Evolutionary conservation across 768 basidiomycete genomes (phyloP), one percentile per base, ranked within the genome.

Genomic region (Tylopilus sp.): DNA sequence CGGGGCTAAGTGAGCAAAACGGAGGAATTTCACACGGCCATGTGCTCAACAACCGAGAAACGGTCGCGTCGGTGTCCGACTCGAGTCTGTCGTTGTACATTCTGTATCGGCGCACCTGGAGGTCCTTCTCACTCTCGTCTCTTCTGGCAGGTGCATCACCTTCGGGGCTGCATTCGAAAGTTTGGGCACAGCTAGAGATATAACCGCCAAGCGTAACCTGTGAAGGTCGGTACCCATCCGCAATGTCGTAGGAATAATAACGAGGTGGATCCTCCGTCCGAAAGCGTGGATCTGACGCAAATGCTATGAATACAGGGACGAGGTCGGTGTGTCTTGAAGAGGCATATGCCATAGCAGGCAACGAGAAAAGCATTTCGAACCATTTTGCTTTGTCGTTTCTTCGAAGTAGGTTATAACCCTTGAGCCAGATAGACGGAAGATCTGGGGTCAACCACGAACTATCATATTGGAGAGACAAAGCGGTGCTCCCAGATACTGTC

Each of bases 321-420:
- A 71, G 60, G 6, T 53, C 50, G 2, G 29, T 19, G 4, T 40
- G 31, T 0, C 52, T 10, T 2, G 60, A 36, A 1, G 64, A 66
- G 4, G 46, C 43, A 55, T 72, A 75, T 13, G 57, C 63, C 62
- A 74, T 63, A 2, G 71, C 62, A 5, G 71, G 58, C 6, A 75
- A 56, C 5, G 65, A 61, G 43, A 76, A 76, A 12, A 63, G 44
- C 11, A 75, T 22, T 17, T 54, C 60, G 16, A 28, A 61, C 49
- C 56, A 58, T 38, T 64, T 52, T 12, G 21, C 8, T 21, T 48
- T 53, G 2, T 48, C 16, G 25, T 40, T 26, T 14, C 11, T n/a
- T 38, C 66, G 67, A 22, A 65, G 64, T 8, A 62, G 42, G n/a
- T 68, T 45, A 40, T 72, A 74, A 1, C 62, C 41, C 14, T 63